Evolutionary conservation across 2,329 filamentous ascomycete species (phyloP).

Genomic region (Colletotrichum phormii): DNA sequence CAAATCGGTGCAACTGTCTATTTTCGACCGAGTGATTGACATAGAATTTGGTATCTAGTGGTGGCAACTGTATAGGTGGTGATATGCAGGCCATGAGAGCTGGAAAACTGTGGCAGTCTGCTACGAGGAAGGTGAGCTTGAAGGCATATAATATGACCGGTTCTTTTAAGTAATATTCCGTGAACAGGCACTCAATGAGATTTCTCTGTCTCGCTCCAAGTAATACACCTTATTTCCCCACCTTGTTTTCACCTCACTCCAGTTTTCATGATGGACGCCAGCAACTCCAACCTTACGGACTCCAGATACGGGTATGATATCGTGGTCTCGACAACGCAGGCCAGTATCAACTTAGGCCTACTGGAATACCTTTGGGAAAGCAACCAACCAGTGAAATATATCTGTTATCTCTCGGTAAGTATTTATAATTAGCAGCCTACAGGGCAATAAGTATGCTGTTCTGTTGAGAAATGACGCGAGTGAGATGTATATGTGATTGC

Average conservation of each 20-base stretch:
- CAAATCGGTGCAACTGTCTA: neutral
- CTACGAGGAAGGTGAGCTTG: neutral
- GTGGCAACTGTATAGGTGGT: neutral
- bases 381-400: neutral
- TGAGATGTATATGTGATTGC: neutral
- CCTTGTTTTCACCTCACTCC: neutral
- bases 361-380: neutral
- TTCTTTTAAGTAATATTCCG: neutral
- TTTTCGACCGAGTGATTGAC: neutral
- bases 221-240: neutral
- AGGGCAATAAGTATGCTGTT: neutral
- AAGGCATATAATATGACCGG: neutral
- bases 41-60: neutral
- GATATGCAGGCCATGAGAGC: neutral
- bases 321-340: neutral
- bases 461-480: neutral
- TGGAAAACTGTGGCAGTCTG: neutral
- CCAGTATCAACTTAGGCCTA: neutral
- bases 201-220: neutral
- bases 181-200: no score
- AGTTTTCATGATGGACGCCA: neutral
- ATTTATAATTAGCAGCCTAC: neutral
- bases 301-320: neutral
- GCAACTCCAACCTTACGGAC: neutral
- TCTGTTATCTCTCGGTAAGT: neutral